These are phyloP conservation scores for Stevia rebaudiana DNA, from an alignment of 140 eudicot species.

Conservation along the genomic window DNA sequence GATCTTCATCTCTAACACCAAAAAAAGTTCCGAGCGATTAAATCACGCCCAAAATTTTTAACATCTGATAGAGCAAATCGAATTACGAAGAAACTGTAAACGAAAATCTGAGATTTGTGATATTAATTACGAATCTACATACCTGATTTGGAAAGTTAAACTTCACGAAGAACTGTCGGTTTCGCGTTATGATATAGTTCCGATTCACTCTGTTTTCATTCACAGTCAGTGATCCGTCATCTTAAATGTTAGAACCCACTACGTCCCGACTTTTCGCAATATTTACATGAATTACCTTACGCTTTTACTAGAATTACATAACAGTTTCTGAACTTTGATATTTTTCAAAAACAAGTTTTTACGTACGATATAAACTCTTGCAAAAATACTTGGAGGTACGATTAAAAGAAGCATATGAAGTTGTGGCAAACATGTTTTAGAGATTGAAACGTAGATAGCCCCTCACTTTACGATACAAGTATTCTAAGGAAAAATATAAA, in stretches of 20 bases:
- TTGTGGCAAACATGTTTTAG: too few species aligned
- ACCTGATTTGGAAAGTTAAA: constrained; percentile 13
- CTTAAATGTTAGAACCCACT: constrained; percentile 4
- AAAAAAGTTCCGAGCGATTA: neutral
- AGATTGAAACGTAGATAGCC: too few species aligned
- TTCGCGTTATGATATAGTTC: constrained; percentile 13
- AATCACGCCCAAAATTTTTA: neutral
- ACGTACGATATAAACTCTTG: too few species aligned
- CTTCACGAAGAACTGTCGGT: constrained; percentile 8
- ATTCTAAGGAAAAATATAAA: too few species aligned
- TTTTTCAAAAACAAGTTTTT: neutral
- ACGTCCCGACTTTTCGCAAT: constrained; percentile 4
- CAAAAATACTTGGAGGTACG: too few species aligned
- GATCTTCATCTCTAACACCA: neutral
- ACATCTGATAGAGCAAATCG: constrained; percentile 10
- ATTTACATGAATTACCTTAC: neutral
- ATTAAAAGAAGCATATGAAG: too few species aligned
- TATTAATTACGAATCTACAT: neutral
- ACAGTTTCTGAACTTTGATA: neutral
- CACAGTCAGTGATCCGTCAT: constrained; percentile 11
- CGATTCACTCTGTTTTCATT: constrained; percentile 12
- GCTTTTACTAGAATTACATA: neutral
- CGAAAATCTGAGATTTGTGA: neutral
- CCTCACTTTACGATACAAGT: too few species aligned
- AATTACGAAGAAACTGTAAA: constrained; percentile 3